A percentile compares a stretch with the other conserved stretches of the same genome.
Conservation (phyloP, 2,329 filamentous ascomycete species). For the Apiospora malaysiana region DNA sequence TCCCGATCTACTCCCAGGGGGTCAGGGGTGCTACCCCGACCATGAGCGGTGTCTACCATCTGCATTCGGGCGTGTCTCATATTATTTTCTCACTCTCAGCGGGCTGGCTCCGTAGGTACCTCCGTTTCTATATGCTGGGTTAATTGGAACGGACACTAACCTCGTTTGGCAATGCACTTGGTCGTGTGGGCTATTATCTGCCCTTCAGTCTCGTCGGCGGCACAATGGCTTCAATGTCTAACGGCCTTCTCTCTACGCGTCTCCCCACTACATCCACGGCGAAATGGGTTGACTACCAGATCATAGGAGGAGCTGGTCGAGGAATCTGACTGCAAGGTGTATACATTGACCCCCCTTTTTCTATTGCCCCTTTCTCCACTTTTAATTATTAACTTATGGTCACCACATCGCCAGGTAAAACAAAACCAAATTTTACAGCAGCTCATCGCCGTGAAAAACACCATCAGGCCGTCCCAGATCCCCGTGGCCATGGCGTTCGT, state of each 20-base stretch:
- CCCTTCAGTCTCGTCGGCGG: slow-evolving; percentile 35
- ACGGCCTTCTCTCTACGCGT: slow-evolving; percentile 38
- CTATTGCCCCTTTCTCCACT: not conserved
- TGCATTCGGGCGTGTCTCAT: slow-evolving; percentile 38
- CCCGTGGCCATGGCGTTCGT: slow-evolving; percentile 35
- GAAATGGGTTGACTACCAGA: slow-evolving; percentile 38
- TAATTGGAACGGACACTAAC: no score
- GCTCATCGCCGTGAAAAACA: slow-evolving; percentile 37
- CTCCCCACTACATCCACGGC: slow-evolving; percentile 31
- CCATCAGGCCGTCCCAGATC: slow-evolving; percentile 32
- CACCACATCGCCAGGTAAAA: no score
- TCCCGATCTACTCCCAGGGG: slow-evolving; percentile 42
- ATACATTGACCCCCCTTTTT: not conserved
- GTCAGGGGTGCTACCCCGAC: slow-evolving; percentile 37
- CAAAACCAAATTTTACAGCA: slow-evolving; percentile 18
- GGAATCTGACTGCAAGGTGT: slow-evolving; percentile 36
- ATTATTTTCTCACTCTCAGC: slow-evolving; percentile 65
- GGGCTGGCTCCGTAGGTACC: slow-evolving; percentile 32
- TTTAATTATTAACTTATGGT: not conserved
- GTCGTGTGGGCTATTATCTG: slow-evolving; percentile 34
- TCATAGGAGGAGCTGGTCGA: slow-evolving; percentile 34
- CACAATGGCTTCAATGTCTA: slow-evolving; percentile 30
- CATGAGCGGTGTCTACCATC: slow-evolving; percentile 40
- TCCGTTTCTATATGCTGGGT: not conserved
- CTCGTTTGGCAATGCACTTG: not conserved